Conservation (phyloP, 2,329 filamentous ascomycete species). For the Chalaropsis thielavioides region DNA sequence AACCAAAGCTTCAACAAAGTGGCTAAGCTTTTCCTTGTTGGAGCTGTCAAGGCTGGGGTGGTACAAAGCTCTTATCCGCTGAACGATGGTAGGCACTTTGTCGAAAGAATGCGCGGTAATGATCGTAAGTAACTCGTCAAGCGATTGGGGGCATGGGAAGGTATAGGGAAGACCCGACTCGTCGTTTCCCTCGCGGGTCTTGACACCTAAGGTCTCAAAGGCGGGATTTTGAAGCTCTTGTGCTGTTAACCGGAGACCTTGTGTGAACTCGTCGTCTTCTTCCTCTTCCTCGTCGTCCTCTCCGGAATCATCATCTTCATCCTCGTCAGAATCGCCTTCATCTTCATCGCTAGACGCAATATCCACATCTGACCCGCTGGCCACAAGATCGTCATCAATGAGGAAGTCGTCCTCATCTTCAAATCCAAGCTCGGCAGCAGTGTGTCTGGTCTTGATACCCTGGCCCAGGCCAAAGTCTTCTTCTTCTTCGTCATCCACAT, state of each 20-base stretch:
- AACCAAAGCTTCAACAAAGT: constrained; percentile 52
- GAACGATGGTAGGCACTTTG: constrained; percentile 64
- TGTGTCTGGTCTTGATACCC: constrained; percentile 42
- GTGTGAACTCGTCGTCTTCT: constrained; percentile 58
- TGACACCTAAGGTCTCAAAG: constrained; percentile 34
- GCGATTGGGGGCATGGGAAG: constrained; percentile 68
- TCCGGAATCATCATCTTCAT: constrained; percentile 26
- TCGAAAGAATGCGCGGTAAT: constrained; percentile 45
- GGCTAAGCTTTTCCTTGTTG: constrained; percentile 69
- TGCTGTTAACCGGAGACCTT: constrained; percentile 45
- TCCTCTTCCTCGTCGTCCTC: constrained; percentile 26
- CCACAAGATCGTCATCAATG: constrained; percentile 77
- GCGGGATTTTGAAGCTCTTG: constrained; percentile 40
- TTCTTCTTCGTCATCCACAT: constrained; percentile 25
- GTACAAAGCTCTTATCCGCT: constrained; percentile 82
- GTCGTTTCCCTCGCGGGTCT: constrained; percentile 28
- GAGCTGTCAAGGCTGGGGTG: constrained; percentile 72
- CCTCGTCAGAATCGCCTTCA: constrained; percentile 34
- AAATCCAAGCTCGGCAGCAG: constrained; percentile 51
- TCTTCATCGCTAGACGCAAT: constrained; percentile 39
- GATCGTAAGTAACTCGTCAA: constrained; percentile 57
- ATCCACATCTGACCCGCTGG: constrained; percentile 60
- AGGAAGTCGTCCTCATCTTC: constrained; percentile 93
- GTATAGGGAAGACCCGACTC: constrained; percentile 59
- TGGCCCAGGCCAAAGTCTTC: constrained; percentile 46